These are phyloP conservation scores for Lagerstroemia speciosa DNA, from an alignment of 345 rosid genomes.

Conservation along the genomic window DNA sequence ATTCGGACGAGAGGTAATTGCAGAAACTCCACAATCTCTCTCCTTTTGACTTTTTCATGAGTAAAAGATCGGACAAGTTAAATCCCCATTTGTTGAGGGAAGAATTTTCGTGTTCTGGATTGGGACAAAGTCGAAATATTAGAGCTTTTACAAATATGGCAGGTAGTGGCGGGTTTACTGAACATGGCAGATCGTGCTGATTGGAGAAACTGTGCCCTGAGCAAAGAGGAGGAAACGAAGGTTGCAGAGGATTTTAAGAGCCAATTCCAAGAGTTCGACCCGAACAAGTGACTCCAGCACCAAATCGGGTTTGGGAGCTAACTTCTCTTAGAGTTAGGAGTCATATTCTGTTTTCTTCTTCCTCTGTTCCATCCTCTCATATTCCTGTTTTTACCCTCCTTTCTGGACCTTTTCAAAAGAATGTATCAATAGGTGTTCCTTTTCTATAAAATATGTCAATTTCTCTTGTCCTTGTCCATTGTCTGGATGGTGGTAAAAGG, in stretches of 20 bases:
- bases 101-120: neutral
- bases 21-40: neutral
- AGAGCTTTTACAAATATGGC: constrained; percentile 15
- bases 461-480: no score
- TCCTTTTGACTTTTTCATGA: neutral
- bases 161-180: constrained; percentile 86
- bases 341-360: no score
- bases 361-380: no score
- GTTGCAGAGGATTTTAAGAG: constrained; percentile 58
- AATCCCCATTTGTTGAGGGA: neutral
- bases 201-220: constrained; percentile 64
- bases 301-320: neutral
- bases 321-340: neutral
- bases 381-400: no score
- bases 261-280: constrained; percentile 59
- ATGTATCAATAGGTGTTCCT: no score
- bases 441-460: no score
- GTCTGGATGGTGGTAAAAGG: no score
- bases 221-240: constrained; percentile 65
- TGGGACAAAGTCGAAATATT: neutral
- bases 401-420: no score
- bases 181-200: constrained; percentile 77
- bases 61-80: neutral
- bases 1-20: constrained; percentile 81
- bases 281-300: constrained; percentile 19